Conservation (phyloP, 139 green algal genomes). For the Prasinococcaceae sp. region DNA sequence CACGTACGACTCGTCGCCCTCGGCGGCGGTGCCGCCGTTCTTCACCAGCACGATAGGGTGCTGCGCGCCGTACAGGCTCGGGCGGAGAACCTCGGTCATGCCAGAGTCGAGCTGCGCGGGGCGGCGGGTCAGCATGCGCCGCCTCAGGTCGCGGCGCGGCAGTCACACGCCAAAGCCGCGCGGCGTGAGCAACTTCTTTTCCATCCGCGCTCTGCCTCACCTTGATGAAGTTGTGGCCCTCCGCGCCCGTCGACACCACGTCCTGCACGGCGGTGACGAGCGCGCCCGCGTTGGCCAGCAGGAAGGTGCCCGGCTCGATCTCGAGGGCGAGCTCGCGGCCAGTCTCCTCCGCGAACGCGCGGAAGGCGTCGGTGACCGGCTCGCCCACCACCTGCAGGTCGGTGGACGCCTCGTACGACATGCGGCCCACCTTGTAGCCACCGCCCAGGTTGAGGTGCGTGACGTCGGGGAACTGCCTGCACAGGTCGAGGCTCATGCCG, state of each 20-base stretch:
- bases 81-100: conserved; percentile 24
- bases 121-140: too few relatives aligned
- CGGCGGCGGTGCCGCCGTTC: not conserved
- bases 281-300: conserved; percentile 21
- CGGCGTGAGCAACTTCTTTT: too few relatives aligned
- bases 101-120: too few relatives aligned
- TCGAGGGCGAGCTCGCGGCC: conserved; percentile 19
- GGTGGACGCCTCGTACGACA: conserved; percentile 17
- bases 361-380: conserved; percentile 15
- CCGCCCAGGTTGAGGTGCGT: conserved; percentile 21
- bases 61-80: conserved; percentile 19
- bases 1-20: conserved; percentile 8
- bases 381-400: conserved; percentile 14
- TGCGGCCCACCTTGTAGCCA: conserved; percentile 26
- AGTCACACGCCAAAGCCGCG: too few relatives aligned
- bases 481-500: conserved; percentile 16
- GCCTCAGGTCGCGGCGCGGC: too few relatives aligned
- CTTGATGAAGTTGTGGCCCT: too few relatives aligned
- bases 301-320: conserved; percentile 26
- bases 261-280: conserved; percentile 20
- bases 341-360: conserved; percentile 15
- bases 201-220: too few relatives aligned
- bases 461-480: conserved; percentile 14
- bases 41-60: conserved; percentile 17
- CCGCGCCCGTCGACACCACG: conserved; percentile 5